phyloP scores from a whole-genome alignment of 805 yeast species.

The Saccharomycopsis oosterbeekiorum region DNA sequence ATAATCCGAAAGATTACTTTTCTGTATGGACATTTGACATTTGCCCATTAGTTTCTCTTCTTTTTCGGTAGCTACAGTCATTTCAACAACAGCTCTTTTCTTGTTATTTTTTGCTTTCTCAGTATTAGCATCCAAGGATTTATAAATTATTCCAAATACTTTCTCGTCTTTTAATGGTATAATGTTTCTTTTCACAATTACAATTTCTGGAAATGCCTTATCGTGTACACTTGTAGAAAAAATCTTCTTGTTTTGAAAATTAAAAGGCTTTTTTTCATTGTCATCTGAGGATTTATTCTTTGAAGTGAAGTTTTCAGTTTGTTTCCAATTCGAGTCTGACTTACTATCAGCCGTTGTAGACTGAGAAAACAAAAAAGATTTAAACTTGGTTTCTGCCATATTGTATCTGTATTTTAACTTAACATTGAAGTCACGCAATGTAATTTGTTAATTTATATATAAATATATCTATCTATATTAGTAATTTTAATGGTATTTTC shows the following conservation, averaged over 20 bases:
- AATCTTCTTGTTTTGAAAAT: neutral
- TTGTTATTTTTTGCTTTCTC: conserved; percentile 18
- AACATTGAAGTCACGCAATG: neutral
- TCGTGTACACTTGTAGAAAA: neutral
- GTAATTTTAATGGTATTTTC: too few relatives aligned
- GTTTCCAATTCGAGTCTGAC: neutral
- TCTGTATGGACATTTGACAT: conserved; percentile 42
- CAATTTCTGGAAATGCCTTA: neutral
- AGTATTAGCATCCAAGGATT: neutral
- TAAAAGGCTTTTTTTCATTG: neutral
- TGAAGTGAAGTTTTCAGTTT: neutral
- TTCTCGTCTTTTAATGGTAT: neutral
- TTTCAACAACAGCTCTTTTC: conserved; percentile 35
- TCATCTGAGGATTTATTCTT: neutral
- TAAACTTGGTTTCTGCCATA: neutral
- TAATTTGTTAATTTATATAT: neutral
- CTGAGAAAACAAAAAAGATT: neutral
- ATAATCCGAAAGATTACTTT: conserved; percentile 48
- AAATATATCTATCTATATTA: neutral
- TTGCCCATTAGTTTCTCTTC: conserved; percentile 24
- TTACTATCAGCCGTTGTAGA: neutral
- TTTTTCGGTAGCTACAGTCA: conserved; percentile 24
- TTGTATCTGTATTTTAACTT: neutral
- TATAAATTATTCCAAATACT: neutral
- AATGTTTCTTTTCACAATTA: neutral